These are phyloP conservation scores for Meyerozyma guilliermondii DNA, from an alignment of 1,139 yeast genomes.

Conservation along the genomic window DNA sequence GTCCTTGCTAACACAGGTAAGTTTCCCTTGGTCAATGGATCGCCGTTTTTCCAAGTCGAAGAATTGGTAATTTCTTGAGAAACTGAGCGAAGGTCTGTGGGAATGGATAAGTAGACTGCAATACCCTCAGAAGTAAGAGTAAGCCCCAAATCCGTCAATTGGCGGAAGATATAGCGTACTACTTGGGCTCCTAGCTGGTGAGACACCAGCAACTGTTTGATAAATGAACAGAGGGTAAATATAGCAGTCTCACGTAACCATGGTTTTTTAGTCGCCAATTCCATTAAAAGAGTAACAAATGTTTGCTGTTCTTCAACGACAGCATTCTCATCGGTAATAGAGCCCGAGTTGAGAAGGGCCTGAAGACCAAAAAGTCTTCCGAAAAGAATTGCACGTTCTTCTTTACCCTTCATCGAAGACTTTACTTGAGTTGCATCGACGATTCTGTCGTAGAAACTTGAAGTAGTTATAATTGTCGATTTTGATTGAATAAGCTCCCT, in stretches of 20 bases:
- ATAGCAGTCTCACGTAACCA: slow-evolving; percentile 87
- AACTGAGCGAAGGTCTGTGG: slow-evolving; percentile 14
- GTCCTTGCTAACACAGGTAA: slow-evolving; percentile 56
- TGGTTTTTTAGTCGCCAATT: slow-evolving; percentile 58
- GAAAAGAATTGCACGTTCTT: slow-evolving; percentile 73
- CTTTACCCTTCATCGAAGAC: slow-evolving; percentile 67
- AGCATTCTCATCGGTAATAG: slow-evolving; percentile 17
- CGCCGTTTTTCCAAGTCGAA: slow-evolving; percentile 60
- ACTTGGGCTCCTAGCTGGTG: slow-evolving; percentile 19
- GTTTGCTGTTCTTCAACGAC: slow-evolving; percentile 23
- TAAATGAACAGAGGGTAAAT: slow-evolving; percentile 60
- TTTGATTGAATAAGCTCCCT: slow-evolving; percentile 36
- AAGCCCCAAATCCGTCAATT: slow-evolving; percentile 50
- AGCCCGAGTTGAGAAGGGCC: slow-evolving; percentile 56
- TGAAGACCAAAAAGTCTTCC: slow-evolving; percentile 86
- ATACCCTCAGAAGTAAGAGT: slow-evolving; percentile 76
- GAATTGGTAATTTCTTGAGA: slow-evolving; percentile 20
- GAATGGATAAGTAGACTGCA: slow-evolving; percentile 58
- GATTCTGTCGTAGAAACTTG: slow-evolving; percentile 40
- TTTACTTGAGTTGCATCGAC: slow-evolving; percentile 37
- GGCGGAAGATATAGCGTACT: slow-evolving; percentile 27
- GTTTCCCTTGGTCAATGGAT: slow-evolving; percentile 72
- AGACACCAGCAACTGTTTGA: slow-evolving; percentile 15
- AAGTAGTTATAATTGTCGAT: slow-evolving; percentile 17
- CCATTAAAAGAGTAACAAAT: slow-evolving; percentile 47